Base-by-base conservation (phyloP, 257 asterid species). In the Nemophila menziesii region DNA sequence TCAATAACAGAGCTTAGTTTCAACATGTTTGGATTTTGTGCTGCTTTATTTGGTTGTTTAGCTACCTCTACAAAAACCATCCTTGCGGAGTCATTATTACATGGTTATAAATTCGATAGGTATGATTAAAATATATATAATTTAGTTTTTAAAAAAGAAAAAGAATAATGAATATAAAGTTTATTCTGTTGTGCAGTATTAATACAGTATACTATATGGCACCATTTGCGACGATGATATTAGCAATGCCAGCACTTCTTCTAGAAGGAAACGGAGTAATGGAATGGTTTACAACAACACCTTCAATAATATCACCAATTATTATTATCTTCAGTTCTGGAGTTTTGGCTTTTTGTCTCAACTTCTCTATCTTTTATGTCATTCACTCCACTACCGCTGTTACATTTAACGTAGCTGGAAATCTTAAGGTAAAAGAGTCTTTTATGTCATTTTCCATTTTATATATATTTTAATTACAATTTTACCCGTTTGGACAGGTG, bases 361-460 rank as follows among this genome's bases (percentile, higher is more conserved):
- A 79, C 70, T 79, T 82, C 64, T 82, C 92, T 2, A 78, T 82
- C 65, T 82, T 78, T 41, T 82, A 82, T 18, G 93, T 82, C 49
- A 82, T 82, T 46, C 94, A 76, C 69, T 82, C 94, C 47, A 82
- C 94, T 6, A 79, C 87, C 33, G 94, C 94, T 8, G 92, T 83
- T 24, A 83, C 89, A 55, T 83, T 83, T 75, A 83, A 83, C 48
- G 94, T 83, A 46, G 94, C 92, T 1, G 94, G 94, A 55, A 82
- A 82, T 58, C 87, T 82, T 19, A 79, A 82, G 92, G 94, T 82
- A 40, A 56, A 40, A 16, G 12, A 29, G 12, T 29, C 9, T 29
- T 29, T 13, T 29, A 2, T 5, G 12, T 29, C 5, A 29, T 29
- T 10, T 5, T 33, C 5, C 51, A 43, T 3, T 16, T 22, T 49